Evolutionary conservation across 495 filamentous ascomycete genomes (phyloP).

Genomic region (Trypethelium eluteriae): DNA sequence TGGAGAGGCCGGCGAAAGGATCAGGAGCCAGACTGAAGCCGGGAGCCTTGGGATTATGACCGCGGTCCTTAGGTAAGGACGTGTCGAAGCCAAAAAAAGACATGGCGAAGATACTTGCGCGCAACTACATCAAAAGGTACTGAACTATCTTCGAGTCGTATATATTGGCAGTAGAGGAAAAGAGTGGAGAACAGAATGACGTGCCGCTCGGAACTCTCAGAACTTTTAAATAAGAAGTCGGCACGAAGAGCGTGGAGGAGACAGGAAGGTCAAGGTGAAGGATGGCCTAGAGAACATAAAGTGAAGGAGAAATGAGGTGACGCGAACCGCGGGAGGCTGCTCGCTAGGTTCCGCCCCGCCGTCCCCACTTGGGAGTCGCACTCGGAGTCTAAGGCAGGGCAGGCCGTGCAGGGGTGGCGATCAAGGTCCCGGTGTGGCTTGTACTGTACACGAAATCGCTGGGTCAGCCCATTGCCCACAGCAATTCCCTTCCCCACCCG

Average conservation of each 20-base stretch:
- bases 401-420: no score
- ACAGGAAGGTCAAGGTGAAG: neutral
- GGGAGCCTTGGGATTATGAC: conserved; percentile 44
- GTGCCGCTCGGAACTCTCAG: neutral
- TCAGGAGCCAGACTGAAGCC: conserved; percentile 82
- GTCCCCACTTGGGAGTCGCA: neutral
- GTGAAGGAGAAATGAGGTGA: neutral
- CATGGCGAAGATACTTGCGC: conserved; percentile 40
- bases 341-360: neutral
- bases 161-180: no score
- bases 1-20: conserved; percentile 77
- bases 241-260: neutral
- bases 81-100: conserved; percentile 86
- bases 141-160: neutral
- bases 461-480: neutral
- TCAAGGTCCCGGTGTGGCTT: neutral
- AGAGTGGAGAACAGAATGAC: no score
- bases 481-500: neutral
- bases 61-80: conserved; percentile 54
- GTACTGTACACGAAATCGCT: neutral
- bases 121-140: neutral
- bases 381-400: neutral
- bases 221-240: neutral
- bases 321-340: neutral
- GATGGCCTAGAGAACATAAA: neutral